Conservation (phyloP, 164 flowering plant species). For the Echeveria elegans region DNA sequence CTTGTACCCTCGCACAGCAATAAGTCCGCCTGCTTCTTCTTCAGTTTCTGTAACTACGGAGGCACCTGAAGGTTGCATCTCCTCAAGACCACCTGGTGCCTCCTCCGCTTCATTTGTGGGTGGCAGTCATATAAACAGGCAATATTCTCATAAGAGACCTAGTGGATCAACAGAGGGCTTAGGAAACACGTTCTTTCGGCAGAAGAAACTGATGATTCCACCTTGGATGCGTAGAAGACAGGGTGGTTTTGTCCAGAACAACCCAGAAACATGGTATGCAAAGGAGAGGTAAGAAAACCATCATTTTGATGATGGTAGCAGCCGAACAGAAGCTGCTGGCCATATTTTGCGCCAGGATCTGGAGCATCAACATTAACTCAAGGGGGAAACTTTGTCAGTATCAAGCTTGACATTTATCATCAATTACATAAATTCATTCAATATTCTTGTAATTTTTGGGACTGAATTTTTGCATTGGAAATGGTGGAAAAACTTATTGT, state of each 20-base stretch:
- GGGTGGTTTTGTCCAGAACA: conserved; percentile 25
- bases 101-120: conserved; percentile 15
- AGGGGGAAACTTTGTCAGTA: conserved; percentile 13
- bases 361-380: conserved; percentile 18
- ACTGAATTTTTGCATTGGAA: no score
- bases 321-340: conserved; percentile 16
- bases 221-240: conserved; percentile 37
- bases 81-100: conserved; percentile 7
- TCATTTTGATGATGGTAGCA: conserved; percentile 21
- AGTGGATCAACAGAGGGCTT: conserved; percentile 31
- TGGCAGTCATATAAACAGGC: conserved; percentile 17
- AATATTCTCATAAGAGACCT: conserved; percentile 17
- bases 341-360: conserved; percentile 22
- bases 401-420: conserved; percentile 14
- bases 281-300: conserved; percentile 15
- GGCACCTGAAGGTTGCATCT: neutral
- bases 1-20: conserved; percentile 29
- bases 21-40: conserved; percentile 12
- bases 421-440: neutral
- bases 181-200: conserved; percentile 54
- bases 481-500: no score
- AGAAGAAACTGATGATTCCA: conserved; percentile 50
- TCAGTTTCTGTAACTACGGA: conserved; percentile 11
- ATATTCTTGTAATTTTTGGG: neutral
- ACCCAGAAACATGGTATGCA: conserved; percentile 12